Conservation (phyloP, 805 yeast genomes). For the Kodamaea restingae region DNA sequence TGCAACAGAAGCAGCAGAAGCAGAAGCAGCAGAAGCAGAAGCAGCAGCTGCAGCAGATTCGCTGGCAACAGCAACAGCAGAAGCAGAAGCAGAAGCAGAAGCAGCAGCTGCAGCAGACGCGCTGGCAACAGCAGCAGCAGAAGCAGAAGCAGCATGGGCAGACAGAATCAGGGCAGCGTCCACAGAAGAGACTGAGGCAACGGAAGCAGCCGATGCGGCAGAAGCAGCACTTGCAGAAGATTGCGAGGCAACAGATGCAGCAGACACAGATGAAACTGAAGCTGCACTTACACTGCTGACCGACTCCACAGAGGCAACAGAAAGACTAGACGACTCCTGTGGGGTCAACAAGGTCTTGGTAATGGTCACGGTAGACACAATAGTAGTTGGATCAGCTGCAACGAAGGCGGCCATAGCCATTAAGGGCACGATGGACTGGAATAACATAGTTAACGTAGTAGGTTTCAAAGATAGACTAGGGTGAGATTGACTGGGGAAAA, state of each 20-base stretch:
- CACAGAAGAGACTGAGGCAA: constrained; percentile 18
- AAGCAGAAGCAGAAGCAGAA: neutral
- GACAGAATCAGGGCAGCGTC: constrained; percentile 13
- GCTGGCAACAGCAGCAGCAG: constrained; percentile 8
- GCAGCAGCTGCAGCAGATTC: constrained; percentile 1
- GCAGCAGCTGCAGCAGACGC: constrained; percentile 4
- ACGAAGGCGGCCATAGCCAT: constrained; percentile 11
- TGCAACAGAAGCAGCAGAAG: constrained; percentile 23
- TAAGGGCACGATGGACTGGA: constrained; percentile 11
- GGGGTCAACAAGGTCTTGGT: constrained; percentile 47
- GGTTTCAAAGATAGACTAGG: constrained; percentile 12
- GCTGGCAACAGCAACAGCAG: constrained; percentile 5
- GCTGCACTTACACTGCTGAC: constrained; percentile 13
- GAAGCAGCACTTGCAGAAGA: constrained; percentile 12
- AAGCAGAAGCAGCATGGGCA: constrained; percentile 23
- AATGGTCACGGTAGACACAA: constrained; percentile 41
- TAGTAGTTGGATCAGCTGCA: constrained; percentile 24
- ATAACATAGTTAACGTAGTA: constrained; percentile 12
- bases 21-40: constrained; percentile 1
- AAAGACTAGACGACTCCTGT: constrained; percentile 34
- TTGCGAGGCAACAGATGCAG: constrained; percentile 9
- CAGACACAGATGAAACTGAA: constrained; percentile 11
- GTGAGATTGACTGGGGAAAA: constrained; percentile 8
- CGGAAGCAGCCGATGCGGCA: constrained; percentile 28
- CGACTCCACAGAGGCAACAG: constrained; percentile 15